These are phyloP conservation scores for Mucor indicus DNA, from an alignment of 371 early-diverging fungal species.

Conservation along the genomic window DNA sequence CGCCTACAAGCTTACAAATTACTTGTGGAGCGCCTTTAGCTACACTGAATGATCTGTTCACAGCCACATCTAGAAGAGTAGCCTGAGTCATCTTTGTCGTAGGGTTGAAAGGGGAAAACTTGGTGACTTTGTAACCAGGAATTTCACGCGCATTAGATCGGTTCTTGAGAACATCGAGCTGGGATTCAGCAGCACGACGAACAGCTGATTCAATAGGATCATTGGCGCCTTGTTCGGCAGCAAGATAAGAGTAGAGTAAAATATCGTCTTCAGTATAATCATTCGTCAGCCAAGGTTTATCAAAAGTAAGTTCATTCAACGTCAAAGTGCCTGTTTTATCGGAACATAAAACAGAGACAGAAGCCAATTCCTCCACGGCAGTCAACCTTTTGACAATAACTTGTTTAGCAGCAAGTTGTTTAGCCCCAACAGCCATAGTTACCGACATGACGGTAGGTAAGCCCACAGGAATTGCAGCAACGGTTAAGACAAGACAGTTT, in stretches of 20 bases:
- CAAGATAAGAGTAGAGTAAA: constrained; percentile 79
- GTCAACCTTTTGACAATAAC: constrained; percentile 91
- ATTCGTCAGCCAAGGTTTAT: constrained; percentile 78
- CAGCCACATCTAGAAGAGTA: constrained; percentile 69
- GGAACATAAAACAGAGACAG: constrained; percentile 84
- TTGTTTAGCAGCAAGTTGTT: constrained; percentile 79
- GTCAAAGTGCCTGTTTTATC: constrained; percentile 95
- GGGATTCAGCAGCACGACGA: constrained; percentile 80
- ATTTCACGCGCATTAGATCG: constrained; percentile 61
- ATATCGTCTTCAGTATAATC: constrained; percentile 77
- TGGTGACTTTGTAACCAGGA: constrained; percentile 83
- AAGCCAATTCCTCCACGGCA: constrained; percentile 89
- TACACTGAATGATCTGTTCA: constrained; percentile 72
- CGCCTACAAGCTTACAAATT: constrained; percentile 80
- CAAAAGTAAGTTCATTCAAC: constrained; percentile 83
- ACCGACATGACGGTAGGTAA: constrained; percentile 90
- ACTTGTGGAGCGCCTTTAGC: constrained; percentile 97
- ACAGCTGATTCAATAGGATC: constrained; percentile 93
- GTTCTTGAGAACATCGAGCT: constrained; percentile 60
- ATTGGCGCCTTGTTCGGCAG: constrained; percentile 87
- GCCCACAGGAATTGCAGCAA: constrained; percentile 93
- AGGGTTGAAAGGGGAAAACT: constrained; percentile 92
- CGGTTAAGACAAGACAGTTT: constrained; percentile 79
- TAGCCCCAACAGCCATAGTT: constrained; percentile 90
- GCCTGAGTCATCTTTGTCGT: constrained; percentile 89